These are phyloP conservation scores for Neospermospora avenae DNA, from an alignment of 2,329 filamentous ascomycete species.

Conservation along the genomic window DNA sequence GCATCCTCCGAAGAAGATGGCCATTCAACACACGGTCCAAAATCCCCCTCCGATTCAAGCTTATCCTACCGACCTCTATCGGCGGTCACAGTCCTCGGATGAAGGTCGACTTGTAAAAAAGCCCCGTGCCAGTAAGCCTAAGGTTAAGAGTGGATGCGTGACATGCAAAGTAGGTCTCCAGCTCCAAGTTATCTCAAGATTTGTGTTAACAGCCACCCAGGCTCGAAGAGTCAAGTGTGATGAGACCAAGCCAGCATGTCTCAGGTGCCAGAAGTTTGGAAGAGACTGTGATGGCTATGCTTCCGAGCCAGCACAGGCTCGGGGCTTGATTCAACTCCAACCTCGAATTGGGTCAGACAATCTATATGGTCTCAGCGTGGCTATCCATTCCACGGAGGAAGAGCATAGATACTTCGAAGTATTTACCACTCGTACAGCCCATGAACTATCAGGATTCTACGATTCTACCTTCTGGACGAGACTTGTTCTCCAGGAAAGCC, in stretches of 20 bases:
- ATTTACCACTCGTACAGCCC: conserved; percentile 57
- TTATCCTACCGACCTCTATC: conserved; percentile 21
- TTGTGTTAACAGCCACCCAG: conserved; percentile 21
- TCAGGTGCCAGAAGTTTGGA: conserved; percentile 58
- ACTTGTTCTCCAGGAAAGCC: conserved; percentile 59
- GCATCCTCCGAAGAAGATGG: neutral
- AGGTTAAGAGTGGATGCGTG: conserved; percentile 63
- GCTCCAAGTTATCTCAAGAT: neutral
- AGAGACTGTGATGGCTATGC: conserved; percentile 59
- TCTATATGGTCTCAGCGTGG: conserved; percentile 33
- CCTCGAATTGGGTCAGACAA: conserved; percentile 31
- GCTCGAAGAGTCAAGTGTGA: conserved; percentile 64
- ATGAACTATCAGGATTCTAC: conserved; percentile 63
- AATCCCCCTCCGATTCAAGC: conserved; percentile 7
- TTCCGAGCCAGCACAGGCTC: conserved; percentile 18
- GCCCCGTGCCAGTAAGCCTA: conserved; percentile 37
- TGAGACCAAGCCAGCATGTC: conserved; percentile 58
- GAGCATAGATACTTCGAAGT: conserved; percentile 60
- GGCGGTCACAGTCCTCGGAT: conserved; percentile 18
- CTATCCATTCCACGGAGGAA: conserved; percentile 47
- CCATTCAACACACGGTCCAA: neutral
- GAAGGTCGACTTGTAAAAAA: conserved; percentile 24
- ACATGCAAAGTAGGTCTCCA: conserved; percentile 60
- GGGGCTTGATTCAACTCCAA: conserved; percentile 23
- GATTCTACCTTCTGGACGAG: conserved; percentile 62